phyloP scores from a whole-genome alignment of 2,329 filamentous ascomycete species.

The Penicillium sp. region DNA sequence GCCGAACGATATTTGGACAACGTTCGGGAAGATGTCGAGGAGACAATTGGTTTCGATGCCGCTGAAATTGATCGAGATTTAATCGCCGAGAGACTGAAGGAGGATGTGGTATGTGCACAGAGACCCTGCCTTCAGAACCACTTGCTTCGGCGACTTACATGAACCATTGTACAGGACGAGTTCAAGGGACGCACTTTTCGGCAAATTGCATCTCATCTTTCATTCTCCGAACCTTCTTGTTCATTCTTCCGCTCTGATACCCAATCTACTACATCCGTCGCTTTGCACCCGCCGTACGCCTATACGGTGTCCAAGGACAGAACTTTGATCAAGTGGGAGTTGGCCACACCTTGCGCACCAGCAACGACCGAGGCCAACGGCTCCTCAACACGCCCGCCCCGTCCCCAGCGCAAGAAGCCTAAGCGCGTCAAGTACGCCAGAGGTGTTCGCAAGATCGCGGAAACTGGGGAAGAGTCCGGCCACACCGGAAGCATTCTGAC shows the following conservation, averaged over 20 bases:
- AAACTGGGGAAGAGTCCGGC: slow-evolving; percentile 52
- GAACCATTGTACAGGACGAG: slow-evolving; percentile 53
- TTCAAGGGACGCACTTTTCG: slow-evolving; percentile 85
- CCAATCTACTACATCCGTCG: slow-evolving; percentile 70
- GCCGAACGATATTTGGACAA: slow-evolving; percentile 93
- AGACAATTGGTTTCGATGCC: slow-evolving; percentile 84
- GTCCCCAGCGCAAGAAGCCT: slow-evolving; percentile 39
- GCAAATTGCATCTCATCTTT: slow-evolving; percentile 66
- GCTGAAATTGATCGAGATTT: slow-evolving; percentile 88
- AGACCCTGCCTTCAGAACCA: background rate
- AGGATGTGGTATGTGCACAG: slow-evolving; percentile 62
- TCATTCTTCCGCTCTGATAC: slow-evolving; percentile 74
- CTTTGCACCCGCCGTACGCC: slow-evolving; percentile 69
- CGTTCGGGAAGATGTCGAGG: slow-evolving; percentile 67
- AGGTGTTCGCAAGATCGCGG: slow-evolving; percentile 37
- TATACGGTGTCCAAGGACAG: slow-evolving; percentile 88
- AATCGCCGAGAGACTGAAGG: slow-evolving; percentile 81
- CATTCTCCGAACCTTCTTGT: slow-evolving; percentile 61
- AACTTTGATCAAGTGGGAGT: slow-evolving; percentile 80
- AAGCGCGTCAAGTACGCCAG: slow-evolving; percentile 46
- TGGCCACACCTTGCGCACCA: slow-evolving; percentile 48
- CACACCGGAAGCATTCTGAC: slow-evolving; percentile 76
- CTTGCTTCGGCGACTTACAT: slow-evolving; percentile 11
- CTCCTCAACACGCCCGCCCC: slow-evolving; percentile 56
- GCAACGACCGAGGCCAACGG: slow-evolving; percentile 47